These are phyloP conservation scores for Leccinum subgranulosum DNA, from an alignment of 768 basidiomycete genomes.

Conservation along the genomic window DNA sequence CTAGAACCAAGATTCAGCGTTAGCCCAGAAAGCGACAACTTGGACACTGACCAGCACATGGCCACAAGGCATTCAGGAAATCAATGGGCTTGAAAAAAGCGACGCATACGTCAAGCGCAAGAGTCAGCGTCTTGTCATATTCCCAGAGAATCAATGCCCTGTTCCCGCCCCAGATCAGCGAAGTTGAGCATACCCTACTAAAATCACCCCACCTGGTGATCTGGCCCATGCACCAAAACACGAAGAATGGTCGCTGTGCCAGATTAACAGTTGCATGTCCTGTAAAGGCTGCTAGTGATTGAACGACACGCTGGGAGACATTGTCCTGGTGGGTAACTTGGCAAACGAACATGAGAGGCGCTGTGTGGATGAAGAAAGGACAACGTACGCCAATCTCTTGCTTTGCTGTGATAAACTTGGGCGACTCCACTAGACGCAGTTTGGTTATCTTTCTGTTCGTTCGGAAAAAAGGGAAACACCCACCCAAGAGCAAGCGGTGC, in stretches of 20 bases:
- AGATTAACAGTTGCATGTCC: slow-evolving; percentile 46
- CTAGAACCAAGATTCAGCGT: slow-evolving; percentile 30
- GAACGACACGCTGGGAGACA: slow-evolving; percentile 58
- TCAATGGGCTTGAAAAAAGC: slow-evolving; percentile 59
- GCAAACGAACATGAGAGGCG: slow-evolving; percentile 7
- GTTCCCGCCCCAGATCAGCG: slow-evolving; percentile 11
- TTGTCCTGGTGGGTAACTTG: slow-evolving; percentile 59
- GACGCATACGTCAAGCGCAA: slow-evolving; percentile 62
- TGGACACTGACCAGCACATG: slow-evolving; percentile 51
- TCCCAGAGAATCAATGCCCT: slow-evolving; percentile 61
- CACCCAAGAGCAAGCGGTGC: slow-evolving; percentile 59
- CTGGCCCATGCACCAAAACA: slow-evolving; percentile 77
- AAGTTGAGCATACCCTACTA: slow-evolving; percentile 2
- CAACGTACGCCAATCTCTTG: slow-evolving; percentile 66
- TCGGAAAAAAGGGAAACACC: slow-evolving; percentile 17
- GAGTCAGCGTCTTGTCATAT: slow-evolving; percentile 51
- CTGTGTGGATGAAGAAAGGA: slow-evolving; percentile 5
- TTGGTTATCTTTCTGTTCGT: background rate
- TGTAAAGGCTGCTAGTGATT: slow-evolving; percentile 58
- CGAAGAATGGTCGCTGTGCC: slow-evolving; percentile 59
- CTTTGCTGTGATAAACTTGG: slow-evolving; percentile 51
- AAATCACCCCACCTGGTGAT: slow-evolving; percentile 45
- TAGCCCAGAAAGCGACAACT: background rate
- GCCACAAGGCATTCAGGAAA: slow-evolving; percentile 62
- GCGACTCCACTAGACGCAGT: slow-evolving; percentile 38